Evolutionary conservation across 2,329 filamentous ascomycete genomes (phyloP).

Genomic region (Xylariaceae sp.): DNA sequence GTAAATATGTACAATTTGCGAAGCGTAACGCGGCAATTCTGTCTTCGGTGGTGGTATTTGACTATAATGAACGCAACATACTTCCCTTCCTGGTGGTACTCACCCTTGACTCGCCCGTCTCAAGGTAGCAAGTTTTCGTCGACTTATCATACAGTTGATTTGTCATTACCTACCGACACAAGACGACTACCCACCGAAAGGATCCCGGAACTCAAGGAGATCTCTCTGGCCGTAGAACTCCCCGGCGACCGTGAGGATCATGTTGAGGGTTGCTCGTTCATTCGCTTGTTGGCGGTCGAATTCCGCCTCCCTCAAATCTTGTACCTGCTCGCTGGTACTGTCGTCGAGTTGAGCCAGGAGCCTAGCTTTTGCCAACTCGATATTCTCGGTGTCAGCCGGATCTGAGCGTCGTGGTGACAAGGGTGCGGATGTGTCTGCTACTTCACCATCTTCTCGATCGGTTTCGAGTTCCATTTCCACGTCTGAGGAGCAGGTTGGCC

Average conservation of each 20-base stretch:
- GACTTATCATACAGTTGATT: too few species aligned
- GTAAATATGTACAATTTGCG: too few species aligned
- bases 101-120: too few species aligned
- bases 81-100: too few species aligned
- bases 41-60: too few species aligned
- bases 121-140: too few species aligned
- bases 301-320: constrained; percentile 26
- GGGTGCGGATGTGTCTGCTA: constrained; percentile 29
- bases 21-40: too few species aligned
- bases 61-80: too few species aligned
- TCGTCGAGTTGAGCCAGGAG: constrained; percentile 44
- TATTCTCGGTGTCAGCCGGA: constrained; percentile 23
- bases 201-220: constrained; percentile 69
- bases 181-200: constrained; percentile 39
- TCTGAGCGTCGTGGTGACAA: constrained; percentile 6
- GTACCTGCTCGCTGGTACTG: constrained; percentile 6
- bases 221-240: constrained; percentile 90
- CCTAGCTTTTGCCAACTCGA: constrained; percentile 46
- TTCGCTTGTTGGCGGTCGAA: constrained; percentile 40
- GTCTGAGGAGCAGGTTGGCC: constrained; percentile 35
- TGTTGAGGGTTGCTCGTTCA: constrained; percentile 74
- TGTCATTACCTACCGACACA: too few species aligned
- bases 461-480: constrained; percentile 30
- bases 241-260: constrained; percentile 84
- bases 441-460: constrained; percentile 37